These are phyloP conservation scores for Hypericum perforatum DNA, from an alignment of 345 rosid species.

Conservation along the genomic window DNA sequence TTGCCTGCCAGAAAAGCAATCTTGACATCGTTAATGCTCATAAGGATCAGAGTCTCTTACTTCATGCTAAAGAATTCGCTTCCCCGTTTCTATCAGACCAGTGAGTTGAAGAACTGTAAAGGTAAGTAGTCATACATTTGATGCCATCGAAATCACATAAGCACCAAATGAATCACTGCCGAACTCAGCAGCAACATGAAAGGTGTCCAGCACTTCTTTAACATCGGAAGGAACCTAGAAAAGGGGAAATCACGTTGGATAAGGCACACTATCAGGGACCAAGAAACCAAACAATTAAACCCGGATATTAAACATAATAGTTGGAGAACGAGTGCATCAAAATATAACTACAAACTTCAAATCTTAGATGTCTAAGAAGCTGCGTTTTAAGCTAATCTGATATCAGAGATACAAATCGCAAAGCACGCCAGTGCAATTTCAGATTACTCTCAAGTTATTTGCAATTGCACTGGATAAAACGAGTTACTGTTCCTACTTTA, in stretches of 20 bases:
- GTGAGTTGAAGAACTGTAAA: not conserved
- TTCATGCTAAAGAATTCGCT: not conserved
- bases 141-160: constrained; percentile 97
- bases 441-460: no score
- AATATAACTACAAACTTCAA: no score
- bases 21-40: constrained; percentile 10
- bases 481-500: no score
- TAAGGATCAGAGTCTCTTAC: not conserved
- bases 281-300: constrained; percentile 1
- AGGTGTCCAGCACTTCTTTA: constrained; percentile 79
- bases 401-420: no score
- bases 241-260: not conserved
- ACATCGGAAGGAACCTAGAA: constrained; percentile 73
- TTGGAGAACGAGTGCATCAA: no score
- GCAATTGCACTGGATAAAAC: no score
- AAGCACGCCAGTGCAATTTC: no score
- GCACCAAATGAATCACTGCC: constrained; percentile 96
- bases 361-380: no score
- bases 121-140: constrained; percentile 49
- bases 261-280: constrained; percentile 2
- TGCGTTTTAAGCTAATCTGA: no score
- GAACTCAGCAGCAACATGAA: constrained; percentile 87
- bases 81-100: not conserved
- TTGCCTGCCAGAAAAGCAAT: constrained; percentile 50
- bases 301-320: not conserved